Conservation (phyloP, 2,329 filamentous ascomycete genomes). For the Dryadomyces quercus-mongolicae region DNA sequence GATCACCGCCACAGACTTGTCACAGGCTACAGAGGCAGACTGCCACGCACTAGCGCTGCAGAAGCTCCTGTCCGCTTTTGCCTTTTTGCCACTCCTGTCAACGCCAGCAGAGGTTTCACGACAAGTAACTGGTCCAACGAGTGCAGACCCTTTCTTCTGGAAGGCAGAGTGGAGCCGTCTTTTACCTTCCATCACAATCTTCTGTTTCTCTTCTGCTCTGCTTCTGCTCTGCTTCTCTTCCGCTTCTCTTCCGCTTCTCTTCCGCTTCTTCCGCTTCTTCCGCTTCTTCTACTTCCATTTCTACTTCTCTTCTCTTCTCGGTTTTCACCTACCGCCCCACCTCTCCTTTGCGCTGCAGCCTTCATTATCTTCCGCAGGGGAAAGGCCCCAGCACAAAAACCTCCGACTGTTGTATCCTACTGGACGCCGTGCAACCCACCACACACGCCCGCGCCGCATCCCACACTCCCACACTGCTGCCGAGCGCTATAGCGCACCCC, state of each 20-base stretch:
- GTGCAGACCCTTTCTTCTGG: background rate
- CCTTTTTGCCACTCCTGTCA: background rate
- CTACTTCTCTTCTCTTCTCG: background rate
- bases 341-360: background rate
- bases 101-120: too few species aligned
- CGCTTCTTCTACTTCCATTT: background rate
- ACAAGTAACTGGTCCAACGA: background rate
- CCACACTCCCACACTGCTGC: background rate
- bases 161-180: background rate
- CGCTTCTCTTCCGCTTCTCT: background rate
- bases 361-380: too few species aligned
- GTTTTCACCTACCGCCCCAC: background rate
- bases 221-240: background rate
- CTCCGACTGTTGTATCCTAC: background rate
- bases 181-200: background rate
- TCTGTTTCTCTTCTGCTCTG: background rate
- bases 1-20: background rate
- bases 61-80: background rate
- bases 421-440: background rate
- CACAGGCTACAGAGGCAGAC: too few species aligned
- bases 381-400: too few species aligned
- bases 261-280: background rate
- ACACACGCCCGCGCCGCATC: background rate
- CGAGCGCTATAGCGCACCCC: background rate
- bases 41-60: background rate